A percentile compares a stretch with the other conserved stretches of the same genome.
Evolutionary conservation across 208 protist species (phyloP).

Genomic region (Wallacemonas sp.): DNA sequence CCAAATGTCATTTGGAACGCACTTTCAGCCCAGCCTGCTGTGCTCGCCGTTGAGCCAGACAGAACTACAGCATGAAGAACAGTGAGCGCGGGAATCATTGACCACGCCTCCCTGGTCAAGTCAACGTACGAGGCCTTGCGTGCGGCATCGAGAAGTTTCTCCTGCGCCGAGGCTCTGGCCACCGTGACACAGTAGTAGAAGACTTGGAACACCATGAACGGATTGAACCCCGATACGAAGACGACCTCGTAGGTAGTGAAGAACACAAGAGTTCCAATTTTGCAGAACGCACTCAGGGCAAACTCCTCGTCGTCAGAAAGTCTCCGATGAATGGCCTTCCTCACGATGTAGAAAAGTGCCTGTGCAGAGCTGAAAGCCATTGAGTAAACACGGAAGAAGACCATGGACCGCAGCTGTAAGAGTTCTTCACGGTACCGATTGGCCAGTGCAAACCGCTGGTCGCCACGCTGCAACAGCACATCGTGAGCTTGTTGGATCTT

Average conservation of each 20-base stretch:
- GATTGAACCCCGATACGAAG: slow-evolving; percentile 54
- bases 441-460: slow-evolving; percentile 48
- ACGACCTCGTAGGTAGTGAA: slow-evolving; percentile 65
- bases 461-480: slow-evolving; percentile 62
- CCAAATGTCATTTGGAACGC: slow-evolving; percentile 56
- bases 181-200: slow-evolving; percentile 55
- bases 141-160: slow-evolving; percentile 25
- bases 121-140: slow-evolving; percentile 66
- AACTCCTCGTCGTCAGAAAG: slow-evolving; percentile 5
- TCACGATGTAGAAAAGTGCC: slow-evolving; percentile 41
- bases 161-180: slow-evolving; percentile 39
- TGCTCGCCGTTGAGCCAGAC: background rate
- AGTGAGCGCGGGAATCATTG: slow-evolving; percentile 33
- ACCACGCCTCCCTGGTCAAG: slow-evolving; percentile 38
- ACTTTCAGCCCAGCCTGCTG: slow-evolving; percentile 23
- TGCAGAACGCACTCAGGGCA: slow-evolving; percentile 29
- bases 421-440: slow-evolving; percentile 66
- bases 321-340: background rate
- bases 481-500: slow-evolving; percentile 80
- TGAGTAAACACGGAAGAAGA: slow-evolving; percentile 77
- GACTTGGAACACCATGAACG: slow-evolving; percentile 52
- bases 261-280: slow-evolving; percentile 40
- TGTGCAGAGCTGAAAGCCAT: slow-evolving; percentile 65
- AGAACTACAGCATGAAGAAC: slow-evolving; percentile 15
- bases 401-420: slow-evolving; percentile 54